phyloP scores from a whole-genome alignment of 116 monocot genomes.

The Zostera marina region DNA sequence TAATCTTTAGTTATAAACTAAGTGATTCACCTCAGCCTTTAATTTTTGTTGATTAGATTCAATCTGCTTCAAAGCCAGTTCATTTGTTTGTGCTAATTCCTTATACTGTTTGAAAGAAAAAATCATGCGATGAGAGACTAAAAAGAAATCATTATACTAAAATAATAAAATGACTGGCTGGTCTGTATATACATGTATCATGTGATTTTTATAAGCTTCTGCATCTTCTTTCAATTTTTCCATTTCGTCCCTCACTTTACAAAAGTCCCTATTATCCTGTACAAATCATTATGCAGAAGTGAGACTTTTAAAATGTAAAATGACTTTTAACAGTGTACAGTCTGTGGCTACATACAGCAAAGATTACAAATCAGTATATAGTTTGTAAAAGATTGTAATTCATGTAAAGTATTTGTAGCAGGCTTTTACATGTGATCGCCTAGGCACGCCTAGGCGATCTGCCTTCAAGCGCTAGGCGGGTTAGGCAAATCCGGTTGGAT shows the following conservation, averaged over 20 bases:
- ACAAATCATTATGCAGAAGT: neutral
- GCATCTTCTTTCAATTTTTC: conserved; percentile 79
- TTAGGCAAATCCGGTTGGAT: no score
- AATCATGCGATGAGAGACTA: neutral
- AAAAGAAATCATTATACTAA: neutral
- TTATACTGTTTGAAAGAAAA: conserved; percentile 46
- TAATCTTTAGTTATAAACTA: no score
- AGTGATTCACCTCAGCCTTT: conserved; percentile 42
- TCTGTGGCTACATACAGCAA: no score
- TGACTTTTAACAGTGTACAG: no score
- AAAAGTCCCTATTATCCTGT: conserved; percentile 29
- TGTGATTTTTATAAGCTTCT: conserved; percentile 54
- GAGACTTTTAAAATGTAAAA: no score
- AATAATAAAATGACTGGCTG: neutral
- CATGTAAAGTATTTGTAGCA: no score
- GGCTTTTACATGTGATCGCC: no score
- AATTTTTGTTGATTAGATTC: conserved; percentile 68
- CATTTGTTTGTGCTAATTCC: conserved; percentile 72
- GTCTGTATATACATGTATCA: conserved; percentile 46
- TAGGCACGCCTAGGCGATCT: no score
- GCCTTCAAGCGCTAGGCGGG: no score
- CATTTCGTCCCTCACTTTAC: conserved; percentile 57
- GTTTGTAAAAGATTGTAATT: no score
- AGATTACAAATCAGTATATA: no score
- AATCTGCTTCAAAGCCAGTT: conserved; percentile 79